Evolutionary conservation across 176 grass and related monocot genomes (phyloP), one percentile per base, ranked within the genome.

Genomic region (Paspalum notatum): DNA sequence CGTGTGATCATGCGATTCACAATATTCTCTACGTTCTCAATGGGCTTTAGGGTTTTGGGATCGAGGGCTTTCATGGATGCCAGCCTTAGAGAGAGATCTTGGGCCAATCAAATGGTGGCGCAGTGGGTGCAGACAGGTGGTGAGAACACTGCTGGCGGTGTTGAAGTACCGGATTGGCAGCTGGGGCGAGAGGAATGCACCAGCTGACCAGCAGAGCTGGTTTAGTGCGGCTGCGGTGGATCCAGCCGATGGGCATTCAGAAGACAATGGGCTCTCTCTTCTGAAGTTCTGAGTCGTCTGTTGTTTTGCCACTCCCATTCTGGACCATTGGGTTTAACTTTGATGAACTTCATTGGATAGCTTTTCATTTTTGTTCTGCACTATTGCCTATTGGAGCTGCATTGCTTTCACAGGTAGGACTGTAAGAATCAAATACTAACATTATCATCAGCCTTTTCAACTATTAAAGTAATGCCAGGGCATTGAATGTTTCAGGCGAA

Each of bases 401-500:
- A 25, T 67, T 66, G 9, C 16, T 65, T 82, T 17, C 50, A 21
- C 43, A 9, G 4, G 17, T 68, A 39, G 8, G 42, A 48, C 76
- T 55, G 3, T 18, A 68, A 78, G 27, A 48, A 61, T 20, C 8
- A 61, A 48, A 52, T 62, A 7, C 1, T 37, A 65, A 16, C 8
- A 38, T 50, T 8, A 62, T 52, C 18, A 15, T 43, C 60, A 70
- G 14, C 22, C 3, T 32, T 67, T 0, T 4, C 5, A 22, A 48
- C n/a, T 68, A 25, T 47, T 27, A 15, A 22, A 47, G 15, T 84
- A 79, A 88, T 60, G 51, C 0, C 17, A n/a, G 1, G 2, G 14
- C 16, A 8, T 59, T 82, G 27, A 22, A 65, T 63, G 76, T 84
- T 71, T 63, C 72, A 89, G 78, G 72, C 51, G 10, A 70, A 11